Evolutionary conservation across 257 asterid species (phyloP).

Genomic region (Paraleonurus japonicus): DNA sequence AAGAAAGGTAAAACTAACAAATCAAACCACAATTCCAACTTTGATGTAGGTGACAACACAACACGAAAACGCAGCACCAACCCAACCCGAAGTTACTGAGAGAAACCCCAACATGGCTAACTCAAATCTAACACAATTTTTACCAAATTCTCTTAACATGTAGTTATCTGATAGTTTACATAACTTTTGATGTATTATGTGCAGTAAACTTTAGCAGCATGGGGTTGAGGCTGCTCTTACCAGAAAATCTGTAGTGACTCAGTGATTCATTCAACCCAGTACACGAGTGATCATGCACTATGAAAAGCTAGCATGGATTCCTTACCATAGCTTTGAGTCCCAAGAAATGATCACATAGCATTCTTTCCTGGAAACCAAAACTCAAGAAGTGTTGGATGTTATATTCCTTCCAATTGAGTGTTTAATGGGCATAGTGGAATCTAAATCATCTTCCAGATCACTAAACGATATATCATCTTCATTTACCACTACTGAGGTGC

Average conservation of each 20-base stretch:
- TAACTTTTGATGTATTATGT: background rate
- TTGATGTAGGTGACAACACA: background rate
- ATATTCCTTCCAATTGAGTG: constrained; percentile 36
- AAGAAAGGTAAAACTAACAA: constrained; percentile 7
- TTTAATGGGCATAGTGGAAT: constrained; percentile 53
- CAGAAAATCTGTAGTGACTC: constrained; percentile 4
- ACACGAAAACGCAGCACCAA: background rate
- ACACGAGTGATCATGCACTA: constrained; percentile 6
- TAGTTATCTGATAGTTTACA: background rate
- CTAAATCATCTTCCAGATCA: constrained; percentile 90
- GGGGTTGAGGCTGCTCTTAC: constrained; percentile 8
- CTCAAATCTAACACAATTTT: background rate
- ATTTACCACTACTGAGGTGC: constrained; percentile 39
- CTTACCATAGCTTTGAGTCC: constrained; percentile 11
- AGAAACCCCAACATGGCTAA: background rate
- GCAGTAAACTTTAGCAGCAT: constrained; percentile 20
- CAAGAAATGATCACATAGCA: constrained; percentile 10
- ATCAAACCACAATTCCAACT: constrained; percentile 26
- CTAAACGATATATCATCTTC: constrained; percentile 97
- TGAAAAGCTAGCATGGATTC: constrained; percentile 12
- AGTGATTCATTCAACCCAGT: constrained; percentile 5
- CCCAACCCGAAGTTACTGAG: background rate
- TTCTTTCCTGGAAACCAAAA: background rate
- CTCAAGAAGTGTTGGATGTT: constrained; percentile 36
- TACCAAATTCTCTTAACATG: background rate